phyloP scores from a whole-genome alignment of 1,139 yeast genomes.

The Hyphopichia buzzinii region DNA sequence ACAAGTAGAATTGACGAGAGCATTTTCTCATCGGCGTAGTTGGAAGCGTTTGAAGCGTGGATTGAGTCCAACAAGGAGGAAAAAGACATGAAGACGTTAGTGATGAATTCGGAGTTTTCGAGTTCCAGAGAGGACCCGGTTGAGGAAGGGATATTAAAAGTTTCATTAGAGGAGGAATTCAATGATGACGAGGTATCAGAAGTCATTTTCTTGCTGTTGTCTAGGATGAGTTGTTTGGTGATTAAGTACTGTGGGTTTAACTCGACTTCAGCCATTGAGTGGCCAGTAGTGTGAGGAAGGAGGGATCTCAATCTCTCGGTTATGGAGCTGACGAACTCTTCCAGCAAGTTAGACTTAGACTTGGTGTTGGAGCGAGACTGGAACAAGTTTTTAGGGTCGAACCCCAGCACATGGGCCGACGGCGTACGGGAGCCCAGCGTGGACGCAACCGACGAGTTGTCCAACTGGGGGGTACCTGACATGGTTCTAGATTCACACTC shows the following conservation, averaged over 20 bases:
- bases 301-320: constrained; percentile 31
- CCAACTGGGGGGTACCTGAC: neutral
- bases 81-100: constrained; percentile 23
- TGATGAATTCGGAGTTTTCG: constrained; percentile 13
- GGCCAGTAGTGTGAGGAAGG: constrained; percentile 41
- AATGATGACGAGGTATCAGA: neutral
- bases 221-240: constrained; percentile 30
- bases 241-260: constrained; percentile 38
- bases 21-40: constrained; percentile 28
- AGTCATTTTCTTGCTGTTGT: constrained; percentile 13
- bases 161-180: constrained; percentile 5
- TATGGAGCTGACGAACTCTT: constrained; percentile 19
- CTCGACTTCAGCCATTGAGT: constrained; percentile 43
- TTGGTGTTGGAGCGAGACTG: neutral
- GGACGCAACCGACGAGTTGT: neutral
- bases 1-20: constrained; percentile 34
- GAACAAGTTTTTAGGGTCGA: neutral
- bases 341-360: constrained; percentile 7
- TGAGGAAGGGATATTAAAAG: neutral
- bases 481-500: neutral
- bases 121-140: constrained; percentile 5
- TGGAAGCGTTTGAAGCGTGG: constrained; percentile 23
- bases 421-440: neutral
- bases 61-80: constrained; percentile 23
- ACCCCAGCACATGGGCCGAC: neutral